phyloP scores from a whole-genome alignment of 371 early-diverging fungal species.

The Basidiobolus meristosporus region DNA sequence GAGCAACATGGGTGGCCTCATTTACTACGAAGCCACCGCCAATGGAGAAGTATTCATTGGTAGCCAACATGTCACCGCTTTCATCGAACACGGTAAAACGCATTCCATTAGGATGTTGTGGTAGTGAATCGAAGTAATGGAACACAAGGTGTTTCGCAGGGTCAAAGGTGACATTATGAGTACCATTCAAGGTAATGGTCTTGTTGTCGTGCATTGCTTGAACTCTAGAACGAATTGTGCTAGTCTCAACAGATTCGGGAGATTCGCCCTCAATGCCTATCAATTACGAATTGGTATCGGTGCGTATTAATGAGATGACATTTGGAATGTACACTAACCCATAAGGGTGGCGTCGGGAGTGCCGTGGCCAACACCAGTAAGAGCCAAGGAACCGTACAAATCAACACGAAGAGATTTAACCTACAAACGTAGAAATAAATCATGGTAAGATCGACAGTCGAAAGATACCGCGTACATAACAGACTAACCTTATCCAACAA shows the following conservation, averaged over 20 bases:
- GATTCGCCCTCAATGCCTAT: constrained; percentile 74
- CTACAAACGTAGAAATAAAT: too few species aligned
- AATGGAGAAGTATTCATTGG: constrained; percentile 87
- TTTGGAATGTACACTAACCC: constrained; percentile 13
- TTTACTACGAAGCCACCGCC: constrained; percentile 94
- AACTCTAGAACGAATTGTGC: constrained; percentile 51
- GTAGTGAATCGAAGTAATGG: constrained; percentile 67
- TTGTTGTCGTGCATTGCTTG: constrained; percentile 48
- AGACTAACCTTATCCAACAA: constrained; percentile 37
- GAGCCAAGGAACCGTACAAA: constrained; percentile 81
- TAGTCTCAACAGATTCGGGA: constrained; percentile 76
- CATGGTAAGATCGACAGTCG: too few species aligned
- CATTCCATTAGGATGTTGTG: constrained; percentile 92
- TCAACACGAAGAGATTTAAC: constrained; percentile 59
- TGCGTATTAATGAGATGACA: not conserved
- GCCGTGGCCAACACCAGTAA: constrained; percentile 90
- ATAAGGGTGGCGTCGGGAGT: constrained; percentile 80
- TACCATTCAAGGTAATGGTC: constrained; percentile 50
- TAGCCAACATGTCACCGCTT: constrained; percentile 61
- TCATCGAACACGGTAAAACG: constrained; percentile 74
- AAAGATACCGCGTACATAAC: not conserved
- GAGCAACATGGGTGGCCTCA: constrained; percentile 60
- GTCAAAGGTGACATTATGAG: constrained; percentile 58
- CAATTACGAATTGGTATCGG: not conserved
- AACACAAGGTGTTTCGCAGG: constrained; percentile 69